Conservation (phyloP, 2,329 filamentous ascomycete genomes). For the Metarhizium anisopliae region DNA sequence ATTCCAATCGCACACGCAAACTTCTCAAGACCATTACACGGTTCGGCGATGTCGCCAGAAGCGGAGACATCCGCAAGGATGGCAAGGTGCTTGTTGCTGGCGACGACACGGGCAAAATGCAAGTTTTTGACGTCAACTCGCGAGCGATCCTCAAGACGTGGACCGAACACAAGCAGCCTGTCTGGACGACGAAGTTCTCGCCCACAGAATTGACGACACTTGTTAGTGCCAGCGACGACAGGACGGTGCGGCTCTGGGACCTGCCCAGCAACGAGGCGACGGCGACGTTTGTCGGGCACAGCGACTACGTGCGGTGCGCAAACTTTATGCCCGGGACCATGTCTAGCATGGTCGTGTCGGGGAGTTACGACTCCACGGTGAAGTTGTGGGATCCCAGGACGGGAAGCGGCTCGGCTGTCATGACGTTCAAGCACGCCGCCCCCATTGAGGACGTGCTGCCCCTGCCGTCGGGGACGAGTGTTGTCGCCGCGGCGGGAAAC, state of each 20-base stretch:
- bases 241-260: conserved; percentile 90
- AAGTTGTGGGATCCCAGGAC: conserved; percentile 86
- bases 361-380: conserved; percentile 91
- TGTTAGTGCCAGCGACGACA: conserved; percentile 86
- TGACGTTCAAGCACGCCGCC: conserved; percentile 92
- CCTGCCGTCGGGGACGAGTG: conserved; percentile 75
- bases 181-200: conserved; percentile 89
- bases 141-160: conserved; percentile 92
- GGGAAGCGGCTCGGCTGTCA: conserved; percentile 56
- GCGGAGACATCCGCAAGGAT: conserved; percentile 80
- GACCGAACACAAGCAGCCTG: conserved; percentile 87
- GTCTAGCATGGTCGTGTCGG: conserved; percentile 74
- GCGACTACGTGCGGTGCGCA: conserved; percentile 85
- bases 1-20: conserved; percentile 85
- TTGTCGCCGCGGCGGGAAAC: conserved; percentile 78
- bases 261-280: conserved; percentile 70
- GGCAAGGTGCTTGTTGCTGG: conserved; percentile 84
- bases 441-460: conserved; percentile 84
- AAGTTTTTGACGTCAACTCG: conserved; percentile 86
- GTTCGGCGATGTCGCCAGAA: conserved; percentile 85
- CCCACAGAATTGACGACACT: conserved; percentile 76
- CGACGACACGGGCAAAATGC: conserved; percentile 84
- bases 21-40: conserved; percentile 88
- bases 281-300: conserved; percentile 74
- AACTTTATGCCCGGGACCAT: conserved; percentile 69